A percentile compares a stretch with the other conserved stretches of the same genome.
Evolutionary conservation across 257 asterid species (phyloP).

Genomic region (Solanum ossicruentum): DNA sequence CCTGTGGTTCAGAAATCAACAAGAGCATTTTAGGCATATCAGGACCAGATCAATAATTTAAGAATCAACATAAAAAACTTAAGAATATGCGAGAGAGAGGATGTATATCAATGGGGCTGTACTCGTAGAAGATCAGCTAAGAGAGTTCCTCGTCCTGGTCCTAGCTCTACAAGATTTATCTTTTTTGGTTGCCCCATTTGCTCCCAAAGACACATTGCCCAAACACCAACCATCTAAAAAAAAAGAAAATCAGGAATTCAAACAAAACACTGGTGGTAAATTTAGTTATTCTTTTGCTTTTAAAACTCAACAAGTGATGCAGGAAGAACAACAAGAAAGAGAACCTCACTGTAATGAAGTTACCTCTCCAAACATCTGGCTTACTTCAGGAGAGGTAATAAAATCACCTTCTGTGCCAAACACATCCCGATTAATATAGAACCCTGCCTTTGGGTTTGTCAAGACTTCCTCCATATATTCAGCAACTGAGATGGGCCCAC

Average conservation of each 20-base stretch:
- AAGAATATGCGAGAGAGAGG: neutral
- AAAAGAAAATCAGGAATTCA: neutral
- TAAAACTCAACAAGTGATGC: neutral
- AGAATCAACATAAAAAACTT: neutral
- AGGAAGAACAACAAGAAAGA: neutral
- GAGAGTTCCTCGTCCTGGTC: constrained; percentile 99
- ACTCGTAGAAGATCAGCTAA: constrained; percentile 93
- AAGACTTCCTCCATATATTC: constrained; percentile 98
- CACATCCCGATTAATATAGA: constrained; percentile 85
- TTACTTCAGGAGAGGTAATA: constrained; percentile 96
- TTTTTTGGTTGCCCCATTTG: constrained; percentile 84
- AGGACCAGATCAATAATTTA: neutral
- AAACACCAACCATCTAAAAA: constrained; percentile 76
- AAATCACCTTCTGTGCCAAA: constrained; percentile 92
- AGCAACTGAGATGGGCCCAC: constrained; percentile 91
- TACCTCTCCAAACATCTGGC: constrained; percentile 99
- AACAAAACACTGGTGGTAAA: neutral
- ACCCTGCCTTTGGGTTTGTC: constrained; percentile 85
- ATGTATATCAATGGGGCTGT: constrained; percentile 3
- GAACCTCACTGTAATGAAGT: neutral
- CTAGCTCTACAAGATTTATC: constrained; percentile 85
- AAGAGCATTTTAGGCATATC: neutral
- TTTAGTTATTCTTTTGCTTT: neutral
- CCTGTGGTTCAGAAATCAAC: constrained; percentile 22
- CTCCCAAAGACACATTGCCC: constrained; percentile 99